Conservation (phyloP, 352 stramenopile genomes). For the Phytopythium montanum region DNA sequence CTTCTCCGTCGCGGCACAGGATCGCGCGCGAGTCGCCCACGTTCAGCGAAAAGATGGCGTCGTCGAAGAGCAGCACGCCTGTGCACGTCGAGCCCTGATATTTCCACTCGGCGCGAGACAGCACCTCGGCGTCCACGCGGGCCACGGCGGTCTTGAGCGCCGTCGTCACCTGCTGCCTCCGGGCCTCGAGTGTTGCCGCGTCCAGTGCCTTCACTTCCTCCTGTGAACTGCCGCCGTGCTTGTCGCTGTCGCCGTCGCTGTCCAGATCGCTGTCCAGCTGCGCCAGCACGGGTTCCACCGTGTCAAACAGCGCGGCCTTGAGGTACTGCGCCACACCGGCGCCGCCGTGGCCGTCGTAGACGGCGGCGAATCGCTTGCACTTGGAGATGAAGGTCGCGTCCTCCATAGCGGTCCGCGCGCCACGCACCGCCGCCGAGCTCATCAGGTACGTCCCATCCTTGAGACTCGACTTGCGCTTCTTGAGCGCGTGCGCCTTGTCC, state of each 20-base stretch:
- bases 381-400: slow-evolving; percentile 78
- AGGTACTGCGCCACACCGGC: slow-evolving; percentile 64
- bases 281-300: slow-evolving; percentile 43
- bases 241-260: slow-evolving; percentile 27
- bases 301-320: slow-evolving; percentile 50
- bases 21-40: slow-evolving; percentile 95
- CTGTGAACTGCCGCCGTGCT: background rate
- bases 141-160: slow-evolving; percentile 44
- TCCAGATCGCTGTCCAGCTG: slow-evolving; percentile 45
- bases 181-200: slow-evolving; percentile 16
- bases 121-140: slow-evolving; percentile 55
- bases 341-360: slow-evolving; percentile 85
- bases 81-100: slow-evolving; percentile 76
- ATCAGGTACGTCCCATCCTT: slow-evolving; percentile 38
- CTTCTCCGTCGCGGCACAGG: slow-evolving; percentile 79
- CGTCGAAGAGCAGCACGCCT: slow-evolving; percentile 69
- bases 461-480: slow-evolving; percentile 52
- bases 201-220: slow-evolving; percentile 17
- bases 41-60: slow-evolving; percentile 86
- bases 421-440: slow-evolving; percentile 68
- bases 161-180: slow-evolving; percentile 28
- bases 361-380: slow-evolving; percentile 76
- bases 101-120: slow-evolving; percentile 69
- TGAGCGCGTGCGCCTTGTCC: slow-evolving; percentile 4
- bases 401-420: slow-evolving; percentile 79